phyloP scores from a whole-genome alignment of 305 asterid species.

The Fraxinus xanthoxyloides region DNA sequence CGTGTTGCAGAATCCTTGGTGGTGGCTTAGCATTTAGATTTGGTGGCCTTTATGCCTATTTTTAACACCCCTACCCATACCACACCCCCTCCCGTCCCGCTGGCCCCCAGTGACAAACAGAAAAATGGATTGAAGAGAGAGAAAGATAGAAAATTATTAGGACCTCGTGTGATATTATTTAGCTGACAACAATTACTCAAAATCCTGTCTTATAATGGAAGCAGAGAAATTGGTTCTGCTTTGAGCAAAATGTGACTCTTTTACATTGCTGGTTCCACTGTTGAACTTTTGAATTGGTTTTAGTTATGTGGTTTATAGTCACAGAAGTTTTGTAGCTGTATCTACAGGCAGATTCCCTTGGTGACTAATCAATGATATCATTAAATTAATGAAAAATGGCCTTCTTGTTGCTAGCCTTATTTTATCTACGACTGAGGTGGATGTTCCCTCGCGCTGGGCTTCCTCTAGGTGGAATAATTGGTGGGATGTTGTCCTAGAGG shows the following conservation, averaged over 20 bases:
- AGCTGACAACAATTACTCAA: background rate
- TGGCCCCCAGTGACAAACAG: background rate
- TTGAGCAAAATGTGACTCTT: background rate
- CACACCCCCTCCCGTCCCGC: background rate
- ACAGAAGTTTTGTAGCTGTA: background rate
- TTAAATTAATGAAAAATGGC: background rate
- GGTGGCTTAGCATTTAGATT: background rate
- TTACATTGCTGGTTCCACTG: background rate
- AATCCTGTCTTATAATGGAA: background rate
- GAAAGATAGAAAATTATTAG: too few species aligned
- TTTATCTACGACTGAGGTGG: background rate
- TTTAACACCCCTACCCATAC: background rate
- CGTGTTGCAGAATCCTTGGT: too few species aligned
- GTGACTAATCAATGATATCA: background rate
- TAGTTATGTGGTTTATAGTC: background rate
- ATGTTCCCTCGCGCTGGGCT: background rate
- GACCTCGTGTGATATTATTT: background rate
- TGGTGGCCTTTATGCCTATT: background rate
- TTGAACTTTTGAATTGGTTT: background rate
- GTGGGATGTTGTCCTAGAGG: background rate
- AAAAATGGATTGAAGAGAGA: background rate
- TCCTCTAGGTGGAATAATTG: too few species aligned
- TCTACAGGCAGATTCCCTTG: background rate
- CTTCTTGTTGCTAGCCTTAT: background rate
- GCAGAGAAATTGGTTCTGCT: background rate